These are phyloP conservation scores for Melampsora larici-populina DNA, from an alignment of 1,284 basidiomycete species.

Conservation along the genomic window DNA sequence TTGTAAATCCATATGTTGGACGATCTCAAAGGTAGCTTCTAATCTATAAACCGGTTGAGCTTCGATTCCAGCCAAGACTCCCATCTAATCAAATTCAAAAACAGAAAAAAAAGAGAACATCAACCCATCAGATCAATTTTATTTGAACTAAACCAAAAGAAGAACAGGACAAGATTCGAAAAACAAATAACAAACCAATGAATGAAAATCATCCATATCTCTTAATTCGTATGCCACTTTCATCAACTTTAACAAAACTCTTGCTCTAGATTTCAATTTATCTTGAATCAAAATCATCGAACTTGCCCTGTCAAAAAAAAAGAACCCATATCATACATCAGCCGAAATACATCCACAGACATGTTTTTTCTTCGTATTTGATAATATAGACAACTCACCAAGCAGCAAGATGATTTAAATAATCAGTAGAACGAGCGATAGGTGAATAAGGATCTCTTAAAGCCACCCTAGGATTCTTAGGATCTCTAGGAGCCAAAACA, in stretches of 20 bases:
- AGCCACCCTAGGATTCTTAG: slow-evolving; percentile 47
- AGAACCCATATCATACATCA: background rate
- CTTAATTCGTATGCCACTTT: slow-evolving; percentile 48
- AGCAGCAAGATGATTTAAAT: slow-evolving; percentile 49
- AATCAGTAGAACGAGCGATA: slow-evolving; percentile 48
- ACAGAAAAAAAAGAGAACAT: background rate
- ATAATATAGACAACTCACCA: slow-evolving; percentile 45
- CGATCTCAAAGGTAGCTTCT: slow-evolving; percentile 46
- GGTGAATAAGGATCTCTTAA: slow-evolving; percentile 46
- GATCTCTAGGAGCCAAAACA: slow-evolving; percentile 48
- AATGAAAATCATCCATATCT: slow-evolving; percentile 51
- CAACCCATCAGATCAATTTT: too few species aligned
- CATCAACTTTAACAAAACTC: slow-evolving; percentile 50
- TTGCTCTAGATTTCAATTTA: slow-evolving; percentile 47
- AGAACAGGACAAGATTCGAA: background rate
- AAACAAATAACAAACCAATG: slow-evolving; percentile 44
- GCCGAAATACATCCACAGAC: background rate
- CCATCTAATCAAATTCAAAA: slow-evolving; percentile 47
- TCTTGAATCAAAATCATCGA: slow-evolving; percentile 50
- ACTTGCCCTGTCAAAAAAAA: slow-evolving; percentile 46
- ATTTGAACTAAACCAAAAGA: background rate
- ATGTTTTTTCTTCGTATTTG: background rate
- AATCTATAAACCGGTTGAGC: slow-evolving; percentile 51
- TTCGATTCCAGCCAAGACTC: slow-evolving; percentile 51
- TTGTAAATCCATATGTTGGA: slow-evolving; percentile 46